These are phyloP conservation scores for Coelomomyces lativittatus DNA, from an alignment of 371 early-diverging fungal species.

Conservation along the genomic window DNA sequence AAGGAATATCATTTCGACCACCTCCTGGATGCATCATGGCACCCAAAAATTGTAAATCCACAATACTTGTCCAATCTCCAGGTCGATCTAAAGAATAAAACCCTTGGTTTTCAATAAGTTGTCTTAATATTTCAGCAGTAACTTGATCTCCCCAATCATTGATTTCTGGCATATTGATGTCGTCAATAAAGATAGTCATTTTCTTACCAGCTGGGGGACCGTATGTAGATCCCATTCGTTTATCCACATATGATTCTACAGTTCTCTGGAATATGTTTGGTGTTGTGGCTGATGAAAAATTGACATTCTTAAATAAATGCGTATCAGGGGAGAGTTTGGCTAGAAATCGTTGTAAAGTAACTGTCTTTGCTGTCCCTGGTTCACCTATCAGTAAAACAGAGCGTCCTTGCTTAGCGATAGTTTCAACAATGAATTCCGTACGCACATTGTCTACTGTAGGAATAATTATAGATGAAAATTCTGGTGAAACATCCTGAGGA, in stretches of 20 bases:
- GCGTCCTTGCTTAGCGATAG: conserved; percentile 21
- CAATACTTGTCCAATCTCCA: conserved; percentile 44
- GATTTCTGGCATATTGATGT: conserved; percentile 48
- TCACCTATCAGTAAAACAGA: conserved; percentile 43
- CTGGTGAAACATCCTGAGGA: conserved; percentile 31
- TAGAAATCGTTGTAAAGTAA: conserved; percentile 30
- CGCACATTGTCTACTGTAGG: conserved; percentile 47
- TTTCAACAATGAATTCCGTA: conserved; percentile 36
- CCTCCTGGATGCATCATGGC: conserved; percentile 53
- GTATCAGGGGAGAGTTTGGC: conserved; percentile 30
- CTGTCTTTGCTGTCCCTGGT: conserved; percentile 45
- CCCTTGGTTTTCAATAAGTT: conserved; percentile 42
- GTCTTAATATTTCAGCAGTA: conserved; percentile 39
- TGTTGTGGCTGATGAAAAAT: conserved; percentile 40
- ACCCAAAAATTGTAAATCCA: conserved; percentile 33
- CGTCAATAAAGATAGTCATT: conserved; percentile 44
- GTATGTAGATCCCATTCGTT: conserved; percentile 45
- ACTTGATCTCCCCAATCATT: conserved; percentile 53
- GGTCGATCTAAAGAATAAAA: conserved; percentile 44
- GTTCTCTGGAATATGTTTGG: conserved; percentile 45
- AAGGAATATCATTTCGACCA: conserved; percentile 43
- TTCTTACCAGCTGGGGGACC: conserved; percentile 48
- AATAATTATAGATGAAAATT: conserved; percentile 39
- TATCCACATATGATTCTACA: conserved; percentile 39
- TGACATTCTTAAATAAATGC: conserved; percentile 27